These are phyloP conservation scores for Trichoderma simmonsii DNA, from an alignment of 2,329 filamentous ascomycete genomes.

Conservation along the genomic window DNA sequence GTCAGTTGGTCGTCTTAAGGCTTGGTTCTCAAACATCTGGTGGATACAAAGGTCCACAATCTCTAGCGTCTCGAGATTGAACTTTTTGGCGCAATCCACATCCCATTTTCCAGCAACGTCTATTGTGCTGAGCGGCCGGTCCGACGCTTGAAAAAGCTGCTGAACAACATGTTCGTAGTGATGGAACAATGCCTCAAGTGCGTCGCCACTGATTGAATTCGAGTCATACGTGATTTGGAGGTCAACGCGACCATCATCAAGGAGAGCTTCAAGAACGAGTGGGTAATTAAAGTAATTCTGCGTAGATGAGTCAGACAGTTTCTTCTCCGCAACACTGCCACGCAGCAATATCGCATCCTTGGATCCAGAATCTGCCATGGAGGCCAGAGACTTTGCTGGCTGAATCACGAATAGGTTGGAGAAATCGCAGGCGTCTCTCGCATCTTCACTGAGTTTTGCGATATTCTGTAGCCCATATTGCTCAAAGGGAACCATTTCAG, in stretches of 20 bases:
- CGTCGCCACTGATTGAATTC: background rate
- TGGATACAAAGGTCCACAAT: conserved; percentile 17
- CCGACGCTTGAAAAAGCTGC: conserved; percentile 15
- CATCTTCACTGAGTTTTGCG: background rate
- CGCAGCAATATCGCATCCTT: conserved; percentile 5
- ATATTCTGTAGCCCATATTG: conserved; percentile 14
- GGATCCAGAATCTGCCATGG: background rate
- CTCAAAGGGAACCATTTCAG: conserved; percentile 8
- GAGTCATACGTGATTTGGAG: conserved; percentile 17
- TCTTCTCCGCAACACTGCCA: background rate
- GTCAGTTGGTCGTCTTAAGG: background rate
- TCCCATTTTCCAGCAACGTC: background rate
- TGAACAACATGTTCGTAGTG: conserved; percentile 20
- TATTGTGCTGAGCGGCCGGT: background rate
- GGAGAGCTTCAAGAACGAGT: conserved; percentile 16
- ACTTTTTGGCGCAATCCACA: background rate
- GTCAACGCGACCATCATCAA: conserved; percentile 5
- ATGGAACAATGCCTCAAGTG: conserved; percentile 14
- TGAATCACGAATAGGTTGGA: conserved; percentile 3
- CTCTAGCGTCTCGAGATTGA: conserved; percentile 3
- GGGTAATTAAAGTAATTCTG: conserved; percentile 22
- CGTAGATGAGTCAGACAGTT: background rate
- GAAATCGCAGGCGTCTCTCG: conserved; percentile 9
- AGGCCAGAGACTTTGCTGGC: background rate
- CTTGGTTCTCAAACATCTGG: conserved; percentile 14